phyloP scores from a whole-genome alignment of 108 stramenopile species.

The Chaetoceros muelleri region DNA sequence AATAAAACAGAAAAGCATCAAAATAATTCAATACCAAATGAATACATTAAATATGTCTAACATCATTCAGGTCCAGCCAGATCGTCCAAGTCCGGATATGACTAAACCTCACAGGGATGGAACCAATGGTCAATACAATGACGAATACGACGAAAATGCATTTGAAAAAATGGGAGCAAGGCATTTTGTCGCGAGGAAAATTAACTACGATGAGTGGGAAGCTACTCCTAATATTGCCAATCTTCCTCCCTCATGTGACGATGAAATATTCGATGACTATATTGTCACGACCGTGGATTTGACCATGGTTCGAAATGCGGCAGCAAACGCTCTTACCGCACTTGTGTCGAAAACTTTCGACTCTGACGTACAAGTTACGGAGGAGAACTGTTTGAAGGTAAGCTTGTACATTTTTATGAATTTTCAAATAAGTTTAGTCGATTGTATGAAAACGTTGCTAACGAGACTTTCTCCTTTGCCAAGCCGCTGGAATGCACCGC shows the following conservation, averaged over 20 bases:
- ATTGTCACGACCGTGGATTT: constrained; percentile 1
- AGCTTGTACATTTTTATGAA: too few relatives aligned
- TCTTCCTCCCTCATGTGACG: background rate
- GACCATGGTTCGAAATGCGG: background rate
- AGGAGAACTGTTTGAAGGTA: background rate
- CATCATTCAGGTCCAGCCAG: background rate
- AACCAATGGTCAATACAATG: background rate
- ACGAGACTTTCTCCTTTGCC: background rate
- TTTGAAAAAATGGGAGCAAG: background rate
- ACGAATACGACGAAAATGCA: background rate
- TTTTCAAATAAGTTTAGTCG: background rate
- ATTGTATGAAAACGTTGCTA: background rate
- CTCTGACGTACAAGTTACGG: background rate
- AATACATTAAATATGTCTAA: background rate
- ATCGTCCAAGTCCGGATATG: background rate
- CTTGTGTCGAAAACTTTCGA: background rate
- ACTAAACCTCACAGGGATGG: background rate
- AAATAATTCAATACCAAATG: background rate
- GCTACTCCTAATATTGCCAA: background rate
- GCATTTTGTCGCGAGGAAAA: background rate
- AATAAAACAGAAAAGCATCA: too few relatives aligned
- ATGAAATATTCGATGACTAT: background rate
- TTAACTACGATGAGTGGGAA: background rate
- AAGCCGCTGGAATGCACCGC: background rate
- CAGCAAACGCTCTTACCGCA: background rate